Percentiles rank a stretch among this genome's conserved stretches.
These are phyloP conservation scores for Thraustochytrium striatum DNA, from an alignment of 352 stramenopile genomes.

Conservation along the genomic window DNA sequence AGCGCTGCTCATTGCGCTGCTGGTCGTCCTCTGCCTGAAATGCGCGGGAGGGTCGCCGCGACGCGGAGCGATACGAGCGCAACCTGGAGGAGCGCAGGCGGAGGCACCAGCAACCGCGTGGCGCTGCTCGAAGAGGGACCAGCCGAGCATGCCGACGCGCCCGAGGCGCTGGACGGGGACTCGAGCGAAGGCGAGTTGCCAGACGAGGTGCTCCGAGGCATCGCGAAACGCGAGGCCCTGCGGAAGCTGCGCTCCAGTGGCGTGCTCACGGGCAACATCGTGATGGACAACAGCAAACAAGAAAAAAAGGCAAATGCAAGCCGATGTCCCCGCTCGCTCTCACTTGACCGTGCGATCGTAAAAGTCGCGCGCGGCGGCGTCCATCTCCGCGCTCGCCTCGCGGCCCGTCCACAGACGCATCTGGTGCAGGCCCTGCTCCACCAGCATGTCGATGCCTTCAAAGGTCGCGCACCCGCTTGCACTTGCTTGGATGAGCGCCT, in stretches of 20 bases:
- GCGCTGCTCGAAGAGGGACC: no score
- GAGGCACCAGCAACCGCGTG: no score
- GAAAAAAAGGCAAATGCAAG: background rate
- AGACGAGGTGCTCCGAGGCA: background rate
- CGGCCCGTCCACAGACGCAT: constrained; percentile 85
- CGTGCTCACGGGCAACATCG: background rate
- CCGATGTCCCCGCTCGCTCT: background rate
- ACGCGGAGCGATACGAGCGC: no score
- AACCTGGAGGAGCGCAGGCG: no score
- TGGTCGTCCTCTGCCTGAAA: no score
- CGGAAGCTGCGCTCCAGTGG: background rate
- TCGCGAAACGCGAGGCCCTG: background rate
- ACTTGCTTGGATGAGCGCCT: constrained; percentile 81
- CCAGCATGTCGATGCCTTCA: constrained; percentile 96
- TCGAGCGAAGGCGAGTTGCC: no score
- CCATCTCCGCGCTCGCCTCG: constrained; percentile 65
- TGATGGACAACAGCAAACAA: background rate
- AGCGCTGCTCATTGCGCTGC: no score
- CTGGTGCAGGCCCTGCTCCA: constrained; percentile 93
- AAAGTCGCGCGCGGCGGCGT: constrained; percentile 55
- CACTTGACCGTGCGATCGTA: background rate
- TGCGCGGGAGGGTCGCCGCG: no score
- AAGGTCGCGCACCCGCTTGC: constrained; percentile 75
- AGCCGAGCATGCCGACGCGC: no score
- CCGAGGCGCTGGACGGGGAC: no score